Conservation (phyloP, 495 filamentous ascomycete genomes). For the Neurospora sp. region DNA sequence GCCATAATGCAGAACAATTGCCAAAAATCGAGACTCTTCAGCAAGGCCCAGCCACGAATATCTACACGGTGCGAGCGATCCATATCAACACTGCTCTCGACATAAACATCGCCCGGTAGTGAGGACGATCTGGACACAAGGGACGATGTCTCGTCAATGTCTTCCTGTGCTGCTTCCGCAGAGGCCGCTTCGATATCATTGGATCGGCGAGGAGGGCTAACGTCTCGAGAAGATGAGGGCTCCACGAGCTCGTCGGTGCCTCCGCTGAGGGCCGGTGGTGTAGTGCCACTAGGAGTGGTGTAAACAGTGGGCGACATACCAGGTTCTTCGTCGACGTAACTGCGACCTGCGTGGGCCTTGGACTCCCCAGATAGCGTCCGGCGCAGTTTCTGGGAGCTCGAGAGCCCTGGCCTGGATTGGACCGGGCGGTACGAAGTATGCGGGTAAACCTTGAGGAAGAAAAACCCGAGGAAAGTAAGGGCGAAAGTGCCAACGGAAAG, state of each 20-base stretch:
- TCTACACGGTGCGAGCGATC: conserved; percentile 63
- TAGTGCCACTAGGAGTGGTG: not conserved
- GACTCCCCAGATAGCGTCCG: not conserved
- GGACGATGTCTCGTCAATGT: conserved; percentile 70
- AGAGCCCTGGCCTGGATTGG: conserved; percentile 44
- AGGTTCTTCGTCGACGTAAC: conserved; percentile 29
- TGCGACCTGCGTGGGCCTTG: not conserved
- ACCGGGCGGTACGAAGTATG: conserved; percentile 57
- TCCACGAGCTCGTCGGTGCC: conserved; percentile 4
- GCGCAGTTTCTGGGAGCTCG: conserved; percentile 50
- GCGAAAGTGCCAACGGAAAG: conserved; percentile 70
- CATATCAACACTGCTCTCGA: conserved; percentile 46
- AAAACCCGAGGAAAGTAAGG: conserved; percentile 62
- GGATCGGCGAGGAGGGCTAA: conserved; percentile 4
- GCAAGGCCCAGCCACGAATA: conserved; percentile 75
- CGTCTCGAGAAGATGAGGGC: conserved; percentile 1
- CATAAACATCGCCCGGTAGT: conserved; percentile 36
- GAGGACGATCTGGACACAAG: conserved; percentile 59
- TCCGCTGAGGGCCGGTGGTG: conserved; percentile 2
- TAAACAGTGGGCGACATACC: not conserved
- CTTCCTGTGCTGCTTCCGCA: conserved; percentile 7
- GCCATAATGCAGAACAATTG: conserved; percentile 78
- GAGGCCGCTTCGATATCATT: conserved; percentile 4
- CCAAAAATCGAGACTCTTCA: conserved; percentile 79
- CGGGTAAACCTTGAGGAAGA: conserved; percentile 73